Evolutionary conservation across 2,329 filamentous ascomycete species (phyloP).

Genomic region (Sporothrix inflata): DNA sequence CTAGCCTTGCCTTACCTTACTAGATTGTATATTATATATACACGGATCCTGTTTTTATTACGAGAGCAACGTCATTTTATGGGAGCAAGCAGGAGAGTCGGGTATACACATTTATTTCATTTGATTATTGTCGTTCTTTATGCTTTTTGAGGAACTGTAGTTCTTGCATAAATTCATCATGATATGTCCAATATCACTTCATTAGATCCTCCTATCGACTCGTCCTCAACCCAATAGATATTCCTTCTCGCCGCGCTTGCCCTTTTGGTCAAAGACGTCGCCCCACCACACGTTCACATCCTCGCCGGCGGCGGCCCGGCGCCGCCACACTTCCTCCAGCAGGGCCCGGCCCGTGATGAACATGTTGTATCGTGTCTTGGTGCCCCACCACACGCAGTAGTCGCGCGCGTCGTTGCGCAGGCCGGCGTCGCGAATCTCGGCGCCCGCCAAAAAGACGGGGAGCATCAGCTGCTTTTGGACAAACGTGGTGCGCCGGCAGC

Average conservation of each 20-base stretch:
- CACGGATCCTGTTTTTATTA: neutral
- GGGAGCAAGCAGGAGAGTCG: neutral
- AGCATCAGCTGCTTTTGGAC: constrained; percentile 45
- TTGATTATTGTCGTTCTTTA: neutral
- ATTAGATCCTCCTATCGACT: neutral
- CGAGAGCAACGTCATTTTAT: neutral
- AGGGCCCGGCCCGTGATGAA: constrained; percentile 35
- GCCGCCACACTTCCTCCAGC: constrained; percentile 35
- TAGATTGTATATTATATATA: constrained; percentile 20
- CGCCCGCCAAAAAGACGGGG: constrained; percentile 43
- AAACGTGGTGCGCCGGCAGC: constrained; percentile 38
- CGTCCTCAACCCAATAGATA: constrained; percentile 22
- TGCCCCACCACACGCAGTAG: constrained; percentile 42
- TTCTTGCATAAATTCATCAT: neutral
- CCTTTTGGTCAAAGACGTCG: constrained; percentile 19
- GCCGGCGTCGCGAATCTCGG: constrained; percentile 38
- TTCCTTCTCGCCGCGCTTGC: constrained; percentile 8
- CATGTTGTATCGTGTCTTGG: constrained; percentile 41
- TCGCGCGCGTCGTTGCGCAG: constrained; percentile 36
- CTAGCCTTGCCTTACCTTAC: neutral
- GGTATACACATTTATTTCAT: neutral
- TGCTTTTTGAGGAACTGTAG: neutral
- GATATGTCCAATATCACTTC: neutral
- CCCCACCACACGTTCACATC: constrained; percentile 23
- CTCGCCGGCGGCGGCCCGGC: neutral